Evolutionary conservation across 1,284 basidiomycete genomes (phyloP), one percentile per base, ranked within the genome.

Genomic region (Austroboletus novae-zelandiae): DNA sequence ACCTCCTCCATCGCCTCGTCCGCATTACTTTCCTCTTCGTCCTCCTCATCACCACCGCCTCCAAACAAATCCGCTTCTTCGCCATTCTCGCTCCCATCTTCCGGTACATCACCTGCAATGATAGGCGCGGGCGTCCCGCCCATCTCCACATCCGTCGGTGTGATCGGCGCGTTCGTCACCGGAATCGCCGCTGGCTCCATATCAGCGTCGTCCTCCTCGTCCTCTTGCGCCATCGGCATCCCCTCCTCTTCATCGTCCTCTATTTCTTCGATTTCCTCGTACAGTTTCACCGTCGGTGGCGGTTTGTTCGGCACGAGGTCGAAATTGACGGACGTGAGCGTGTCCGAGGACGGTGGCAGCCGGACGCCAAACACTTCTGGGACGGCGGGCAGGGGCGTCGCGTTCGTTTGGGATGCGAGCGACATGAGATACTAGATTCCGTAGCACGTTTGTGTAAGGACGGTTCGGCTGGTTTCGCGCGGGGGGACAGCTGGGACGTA

Each of bases 351-450:
- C 4, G 89, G 86, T 0, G 96, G 96, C 18, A 98, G 74, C 18
- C 94, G 86, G 43, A 98, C 83, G 32, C 95, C 96, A 71, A 97
- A 98, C 1, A 94, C 86, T 73, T 98, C 96, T n/a, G 91, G 90
- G 10, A 98, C 88, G 4, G 92, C 74, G 4, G 96, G 96, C 5
- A 99, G 80, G 0, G 96, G 93, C 29, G 83, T 78, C 1, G 89
- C 80, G 69, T 99, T 99, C 40, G 95, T 89, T 67, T 94, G 89
- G 5, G 91, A 84, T 1, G 97, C 94, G 25, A 98, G 77, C 8
- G 90, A 88, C 35, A 93, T 81, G 10, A 92, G 80, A 71, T 97
- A 94, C 94, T 98, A 39, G 35, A 49, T 30, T 14, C 13, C 45
- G 40, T 18, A 48, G 25, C 40, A n/a, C n/a, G n/a, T n/a, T n/a